Conservation (phyloP, 2,329 filamentous ascomycete species). For the Xylariaceae sp. region DNA sequence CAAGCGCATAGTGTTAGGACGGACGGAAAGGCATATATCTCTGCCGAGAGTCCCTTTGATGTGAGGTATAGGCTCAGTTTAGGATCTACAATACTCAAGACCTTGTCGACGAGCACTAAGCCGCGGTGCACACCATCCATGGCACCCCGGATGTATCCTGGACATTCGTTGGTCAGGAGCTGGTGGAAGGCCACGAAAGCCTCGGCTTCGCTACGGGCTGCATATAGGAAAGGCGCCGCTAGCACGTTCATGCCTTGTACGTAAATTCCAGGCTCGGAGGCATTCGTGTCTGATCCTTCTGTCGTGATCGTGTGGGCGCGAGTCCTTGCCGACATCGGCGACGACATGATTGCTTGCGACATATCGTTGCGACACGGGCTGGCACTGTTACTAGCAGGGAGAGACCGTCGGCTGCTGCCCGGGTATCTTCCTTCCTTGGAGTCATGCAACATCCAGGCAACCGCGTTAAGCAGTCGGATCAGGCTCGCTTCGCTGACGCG, state of each 20-base stretch:
- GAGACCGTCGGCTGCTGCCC: slow-evolving; percentile 30
- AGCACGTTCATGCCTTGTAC: slow-evolving; percentile 99
- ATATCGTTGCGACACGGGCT: slow-evolving; percentile 39
- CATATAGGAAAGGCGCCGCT: slow-evolving; percentile 91
- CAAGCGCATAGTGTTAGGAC: slow-evolving; percentile 93
- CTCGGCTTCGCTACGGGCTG: slow-evolving; percentile 88
- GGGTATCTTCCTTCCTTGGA: slow-evolving; percentile 50
- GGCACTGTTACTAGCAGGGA: slow-evolving; percentile 33
- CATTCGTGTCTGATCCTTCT: slow-evolving; percentile 58
- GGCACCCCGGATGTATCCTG: slow-evolving; percentile 88
- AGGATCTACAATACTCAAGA: slow-evolving; percentile 84
- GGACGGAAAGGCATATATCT: slow-evolving; percentile 94
- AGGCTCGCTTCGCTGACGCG: slow-evolving; percentile 93
- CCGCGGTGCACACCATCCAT: slow-evolving; percentile 98
- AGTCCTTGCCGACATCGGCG: slow-evolving; percentile 44
- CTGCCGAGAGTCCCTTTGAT: slow-evolving; percentile 81
- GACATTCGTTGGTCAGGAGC: slow-evolving; percentile 82
- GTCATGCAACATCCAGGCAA: slow-evolving; percentile 91
- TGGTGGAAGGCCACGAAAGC: slow-evolving; percentile 88
- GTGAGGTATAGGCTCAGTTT: slow-evolving; percentile 81
- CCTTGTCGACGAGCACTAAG: slow-evolving; percentile 84
- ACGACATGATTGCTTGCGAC: slow-evolving; percentile 40
- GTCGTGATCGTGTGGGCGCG: slow-evolving; percentile 58
- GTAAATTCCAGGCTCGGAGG: slow-evolving; percentile 73
- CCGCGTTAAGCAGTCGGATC: slow-evolving; percentile 88